Evolutionary conservation across 768 basidiomycete species (phyloP), one percentile per base, ranked within the genome.

Genomic region (Panellus pusillus): DNA sequence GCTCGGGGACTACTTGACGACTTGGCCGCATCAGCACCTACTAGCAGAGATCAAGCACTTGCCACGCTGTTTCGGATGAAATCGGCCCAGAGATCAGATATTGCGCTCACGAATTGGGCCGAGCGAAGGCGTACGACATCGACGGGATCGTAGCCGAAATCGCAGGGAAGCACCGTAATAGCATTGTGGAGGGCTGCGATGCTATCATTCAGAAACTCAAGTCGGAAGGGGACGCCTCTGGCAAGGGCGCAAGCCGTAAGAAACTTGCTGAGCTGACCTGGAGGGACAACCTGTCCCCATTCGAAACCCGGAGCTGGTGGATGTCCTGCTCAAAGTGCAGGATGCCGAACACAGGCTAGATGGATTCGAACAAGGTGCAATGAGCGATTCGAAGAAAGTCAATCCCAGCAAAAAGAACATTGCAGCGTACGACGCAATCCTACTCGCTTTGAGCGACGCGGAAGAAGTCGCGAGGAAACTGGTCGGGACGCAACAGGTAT

Each of bases 81-180:
- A 82, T 96, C 48, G 86, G 90, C 19, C 93, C 96, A 0, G 86
- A 97, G 68, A 93, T 98, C 49, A 78, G 96, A 41, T 88, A 94
- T 70, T 93, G 89, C 61, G 94, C 95, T 0, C 96, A 98, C 63
- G 87, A 93, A 63, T 75, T 95, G 13, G 91, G 93, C 1, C 76
- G 83, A 47, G 75, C 75, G 39, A 87, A 84, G 63, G 85, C 90
- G 4, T 95, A 94, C 69, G 91, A 93, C 66, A 73, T 93, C 28
- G 87, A 90, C 58, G 81, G 76, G 4, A 87, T 94, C 58, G 87
- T 84, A 17, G 71, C 74, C 6, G 87, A 89, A 50, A 65, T 90
- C 13, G 79, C 85, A 2, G 71, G 78, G 0, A 74, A 75, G 54
- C 79, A 85, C 57, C 75, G 79, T 47, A 78, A 78, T 43, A 71